Conservation (phyloP, 345 rosid genomes). For the Populus simonii region DNA sequence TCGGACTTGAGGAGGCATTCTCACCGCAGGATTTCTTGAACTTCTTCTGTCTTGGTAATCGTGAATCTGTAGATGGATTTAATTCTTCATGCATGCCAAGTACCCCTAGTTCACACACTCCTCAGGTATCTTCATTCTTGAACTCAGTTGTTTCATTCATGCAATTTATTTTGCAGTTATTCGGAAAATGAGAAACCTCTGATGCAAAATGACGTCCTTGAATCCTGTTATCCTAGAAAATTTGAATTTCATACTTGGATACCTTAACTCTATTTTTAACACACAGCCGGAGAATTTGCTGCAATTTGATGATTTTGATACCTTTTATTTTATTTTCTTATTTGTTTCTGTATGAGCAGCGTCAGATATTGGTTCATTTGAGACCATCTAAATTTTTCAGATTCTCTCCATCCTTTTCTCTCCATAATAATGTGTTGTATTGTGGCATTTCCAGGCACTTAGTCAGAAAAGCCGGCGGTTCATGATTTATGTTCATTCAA, state of each 20-base stretch:
- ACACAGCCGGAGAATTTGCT: neutral
- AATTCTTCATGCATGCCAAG: slow-evolving; percentile 21
- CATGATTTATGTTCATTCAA: slow-evolving; percentile 95
- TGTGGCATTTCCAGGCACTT: slow-evolving; percentile 44
- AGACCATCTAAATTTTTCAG: neutral
- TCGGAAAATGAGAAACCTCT: neutral
- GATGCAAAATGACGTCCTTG: neutral
- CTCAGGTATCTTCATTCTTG: slow-evolving; percentile 53
- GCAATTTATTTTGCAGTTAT: neutral
- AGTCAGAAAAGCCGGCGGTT: slow-evolving; percentile 65
- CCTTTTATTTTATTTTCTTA: neutral
- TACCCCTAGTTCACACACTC: slow-evolving; percentile 48
- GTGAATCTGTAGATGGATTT: slow-evolving; percentile 42
- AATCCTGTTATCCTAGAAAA: neutral
- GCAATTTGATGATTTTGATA: neutral
- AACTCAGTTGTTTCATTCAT: neutral
- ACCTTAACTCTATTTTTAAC: neutral
- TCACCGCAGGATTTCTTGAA: slow-evolving; percentile 83
- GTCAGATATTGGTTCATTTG: neutral
- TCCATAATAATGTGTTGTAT: slow-evolving; percentile 7
- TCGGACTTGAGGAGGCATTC: slow-evolving; percentile 62
- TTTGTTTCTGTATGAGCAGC: neutral
- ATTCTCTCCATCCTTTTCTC: neutral
- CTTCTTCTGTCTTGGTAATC: slow-evolving; percentile 94
- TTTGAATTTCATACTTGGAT: neutral